phyloP scores from a whole-genome alignment of 768 basidiomycete species.

The Mycena floridula region DNA sequence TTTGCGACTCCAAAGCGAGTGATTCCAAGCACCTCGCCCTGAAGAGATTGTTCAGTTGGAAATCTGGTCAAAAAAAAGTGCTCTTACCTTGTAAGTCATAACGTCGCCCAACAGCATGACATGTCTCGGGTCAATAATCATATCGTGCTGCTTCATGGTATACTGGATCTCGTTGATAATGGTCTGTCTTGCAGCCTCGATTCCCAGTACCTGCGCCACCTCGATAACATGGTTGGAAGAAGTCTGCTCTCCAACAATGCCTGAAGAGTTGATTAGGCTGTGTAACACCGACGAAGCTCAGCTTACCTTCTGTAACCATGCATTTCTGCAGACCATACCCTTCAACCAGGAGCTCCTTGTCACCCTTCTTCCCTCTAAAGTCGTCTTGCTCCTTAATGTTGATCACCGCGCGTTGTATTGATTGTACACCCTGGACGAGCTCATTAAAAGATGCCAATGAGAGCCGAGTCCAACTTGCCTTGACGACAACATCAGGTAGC shows the following conservation, averaged over 20 bases:
- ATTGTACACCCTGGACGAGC: slow-evolving; percentile 64
- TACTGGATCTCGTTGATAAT: slow-evolving; percentile 97
- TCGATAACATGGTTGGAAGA: slow-evolving; percentile 98
- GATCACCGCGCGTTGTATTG: slow-evolving; percentile 90
- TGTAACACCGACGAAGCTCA: neutral
- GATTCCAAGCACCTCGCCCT: slow-evolving; percentile 97
- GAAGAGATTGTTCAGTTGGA: too few relatives aligned
- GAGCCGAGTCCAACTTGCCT: slow-evolving; percentile 38
- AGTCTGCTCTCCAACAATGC: slow-evolving; percentile 88
- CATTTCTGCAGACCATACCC: slow-evolving; percentile 95
- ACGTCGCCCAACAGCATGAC: slow-evolving; percentile 98
- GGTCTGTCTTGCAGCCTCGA: slow-evolving; percentile 90
- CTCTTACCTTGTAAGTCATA: slow-evolving; percentile 89
- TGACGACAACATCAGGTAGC: slow-evolving; percentile 83
- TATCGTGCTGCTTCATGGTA: slow-evolving; percentile 95
- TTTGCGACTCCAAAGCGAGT: slow-evolving; percentile 98
- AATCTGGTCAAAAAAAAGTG: neutral
- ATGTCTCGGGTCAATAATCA: slow-evolving; percentile 98
- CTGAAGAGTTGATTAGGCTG: slow-evolving; percentile 29
- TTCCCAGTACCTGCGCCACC: slow-evolving; percentile 90
- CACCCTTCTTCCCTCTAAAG: slow-evolving; percentile 70
- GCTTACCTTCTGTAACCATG: slow-evolving; percentile 90
- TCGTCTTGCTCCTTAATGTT: slow-evolving; percentile 91
- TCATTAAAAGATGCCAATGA: neutral
- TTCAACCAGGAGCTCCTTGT: slow-evolving; percentile 92